Evolutionary conservation across 2,329 filamentous ascomycete species (phyloP).

Genomic region (Acrocalymma vagum): DNA sequence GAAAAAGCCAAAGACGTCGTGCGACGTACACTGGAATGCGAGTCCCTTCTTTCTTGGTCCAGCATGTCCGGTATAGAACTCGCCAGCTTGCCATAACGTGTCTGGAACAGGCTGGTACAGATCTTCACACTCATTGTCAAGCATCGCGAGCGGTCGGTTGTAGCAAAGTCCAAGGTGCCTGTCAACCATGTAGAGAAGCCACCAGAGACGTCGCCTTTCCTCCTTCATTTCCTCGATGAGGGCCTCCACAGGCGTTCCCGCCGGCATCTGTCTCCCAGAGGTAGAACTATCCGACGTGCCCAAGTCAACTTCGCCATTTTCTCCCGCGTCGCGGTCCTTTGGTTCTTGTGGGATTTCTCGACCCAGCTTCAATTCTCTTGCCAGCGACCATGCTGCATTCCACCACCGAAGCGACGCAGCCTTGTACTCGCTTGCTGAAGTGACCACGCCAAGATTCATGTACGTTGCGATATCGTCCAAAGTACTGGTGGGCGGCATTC

Average conservation of each 20-base stretch:
- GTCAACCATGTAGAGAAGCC: constrained; percentile 88
- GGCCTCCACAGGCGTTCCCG: constrained; percentile 41
- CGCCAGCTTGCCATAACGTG: constrained; percentile 82
- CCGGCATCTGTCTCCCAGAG: constrained; percentile 32
- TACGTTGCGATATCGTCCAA: constrained; percentile 92
- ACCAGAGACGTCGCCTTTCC: constrained; percentile 89
- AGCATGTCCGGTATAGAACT: constrained; percentile 66
- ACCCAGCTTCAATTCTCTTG: constrained; percentile 86
- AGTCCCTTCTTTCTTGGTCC: constrained; percentile 65
- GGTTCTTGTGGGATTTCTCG: constrained; percentile 75
- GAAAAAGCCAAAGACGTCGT: constrained; percentile 92
- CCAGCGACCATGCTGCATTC: constrained; percentile 91
- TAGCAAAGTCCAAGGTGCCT: constrained; percentile 88
- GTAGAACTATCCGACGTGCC: constrained; percentile 39
- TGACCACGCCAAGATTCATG: constrained; percentile 87
- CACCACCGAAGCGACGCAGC: constrained; percentile 91
- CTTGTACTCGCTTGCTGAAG: constrained; percentile 85
- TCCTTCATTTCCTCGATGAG: constrained; percentile 67
- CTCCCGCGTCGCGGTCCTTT: constrained; percentile 40
- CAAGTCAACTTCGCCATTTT: constrained; percentile 50
- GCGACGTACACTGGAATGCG: constrained; percentile 82
- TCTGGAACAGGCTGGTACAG: constrained; percentile 88
- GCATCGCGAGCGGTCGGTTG: constrained; percentile 84
- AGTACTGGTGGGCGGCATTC: constrained; percentile 65
- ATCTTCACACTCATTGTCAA: constrained; percentile 83